Evolutionary conservation across 495 filamentous ascomycete species (phyloP).

Genomic region (Immersiella caudata): DNA sequence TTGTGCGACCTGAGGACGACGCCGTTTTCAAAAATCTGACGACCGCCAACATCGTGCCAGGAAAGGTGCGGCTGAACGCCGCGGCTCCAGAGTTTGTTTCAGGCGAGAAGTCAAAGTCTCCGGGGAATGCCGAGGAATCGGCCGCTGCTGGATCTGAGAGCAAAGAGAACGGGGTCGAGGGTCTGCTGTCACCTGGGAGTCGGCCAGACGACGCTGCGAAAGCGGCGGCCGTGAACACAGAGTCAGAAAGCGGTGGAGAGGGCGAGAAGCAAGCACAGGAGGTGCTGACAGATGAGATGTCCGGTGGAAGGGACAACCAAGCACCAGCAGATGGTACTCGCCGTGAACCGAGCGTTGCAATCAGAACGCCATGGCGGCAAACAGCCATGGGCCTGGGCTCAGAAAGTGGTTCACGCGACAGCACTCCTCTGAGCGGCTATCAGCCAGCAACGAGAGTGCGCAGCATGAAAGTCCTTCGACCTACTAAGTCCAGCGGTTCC

Average conservation of each 20-base stretch:
- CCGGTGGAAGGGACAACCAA: conserved; percentile 36
- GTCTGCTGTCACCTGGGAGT: conserved; percentile 33
- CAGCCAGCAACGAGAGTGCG: conserved; percentile 59
- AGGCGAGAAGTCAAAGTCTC: conserved; percentile 36
- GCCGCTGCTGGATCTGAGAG: conserved; percentile 20
- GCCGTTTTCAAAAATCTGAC: conserved; percentile 73
- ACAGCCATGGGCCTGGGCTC: conserved; percentile 46
- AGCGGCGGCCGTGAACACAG: conserved; percentile 35
- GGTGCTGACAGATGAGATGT: conserved; percentile 26
- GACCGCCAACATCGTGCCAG: conserved; percentile 57
- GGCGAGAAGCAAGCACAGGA: conserved; percentile 38
- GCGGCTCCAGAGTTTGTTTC: conserved; percentile 53
- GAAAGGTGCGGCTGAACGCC: conserved; percentile 52
- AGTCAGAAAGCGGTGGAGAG: conserved; percentile 47
- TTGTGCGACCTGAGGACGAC: conserved; percentile 92
- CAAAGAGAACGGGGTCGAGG: conserved; percentile 28
- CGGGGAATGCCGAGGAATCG: conserved; percentile 29
- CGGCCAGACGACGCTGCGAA: conserved; percentile 39
- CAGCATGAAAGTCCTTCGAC: conserved; percentile 78
- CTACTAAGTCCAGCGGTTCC: conserved; percentile 57
- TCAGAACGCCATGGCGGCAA: conserved; percentile 73
- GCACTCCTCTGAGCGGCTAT: conserved; percentile 53
- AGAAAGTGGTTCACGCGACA: conserved; percentile 35
- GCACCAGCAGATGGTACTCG: conserved; percentile 39
- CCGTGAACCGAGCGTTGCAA: conserved; percentile 53